Evolutionary conservation across 306 rosid species (phyloP), one percentile per base, ranked within the genome.

Genomic region (Lagenaria siceraria): DNA sequence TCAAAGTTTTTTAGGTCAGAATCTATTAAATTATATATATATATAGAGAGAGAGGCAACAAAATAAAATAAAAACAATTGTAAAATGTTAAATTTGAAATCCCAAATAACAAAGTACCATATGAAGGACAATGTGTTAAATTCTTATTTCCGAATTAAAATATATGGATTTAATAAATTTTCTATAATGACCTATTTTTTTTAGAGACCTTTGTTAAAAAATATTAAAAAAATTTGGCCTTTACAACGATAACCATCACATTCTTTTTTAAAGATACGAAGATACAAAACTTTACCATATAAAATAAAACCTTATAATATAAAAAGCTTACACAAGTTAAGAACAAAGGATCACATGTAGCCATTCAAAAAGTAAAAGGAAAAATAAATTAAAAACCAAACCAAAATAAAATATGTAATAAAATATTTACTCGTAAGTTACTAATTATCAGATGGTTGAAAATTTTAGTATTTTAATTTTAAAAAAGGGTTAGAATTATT

Each of bases 181-280:
- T 12, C 2, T 42, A 8, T 40, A 8, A 7, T 40, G 36, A 33
- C 10, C 10, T 43, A 10, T 43, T 46, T 46, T 10, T 46, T 3
- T 46, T 10, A 43, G 4, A 46, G 52, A 46, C 5, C 52, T 46
- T 46, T 46, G 5, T 46, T 46, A 46, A 46, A 46, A 46, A 3
- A 46, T 46, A 46, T 46, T 15, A 49, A 49, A 15, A n/a, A 15
- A 13, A 4, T 21, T 65, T 65, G 51, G 3, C 4, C 51, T 36
- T 65, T 65, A 65, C 73, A 65, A 38, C 73, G 18, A 65, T 48
- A 71, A 48, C 59, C 59, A 12, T 71, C 76, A 25, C 76, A 68
- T 71, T 48, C 40, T 48, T 43, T 71, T 71, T 71, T 43, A 24
- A 71, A 46, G 40, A 25, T 8, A 27, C 46, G 1, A 71, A 71